These are phyloP conservation scores for Fonsecaea multimorphosa DNA, from an alignment of 2,329 filamentous ascomycete genomes.

Conservation along the genomic window DNA sequence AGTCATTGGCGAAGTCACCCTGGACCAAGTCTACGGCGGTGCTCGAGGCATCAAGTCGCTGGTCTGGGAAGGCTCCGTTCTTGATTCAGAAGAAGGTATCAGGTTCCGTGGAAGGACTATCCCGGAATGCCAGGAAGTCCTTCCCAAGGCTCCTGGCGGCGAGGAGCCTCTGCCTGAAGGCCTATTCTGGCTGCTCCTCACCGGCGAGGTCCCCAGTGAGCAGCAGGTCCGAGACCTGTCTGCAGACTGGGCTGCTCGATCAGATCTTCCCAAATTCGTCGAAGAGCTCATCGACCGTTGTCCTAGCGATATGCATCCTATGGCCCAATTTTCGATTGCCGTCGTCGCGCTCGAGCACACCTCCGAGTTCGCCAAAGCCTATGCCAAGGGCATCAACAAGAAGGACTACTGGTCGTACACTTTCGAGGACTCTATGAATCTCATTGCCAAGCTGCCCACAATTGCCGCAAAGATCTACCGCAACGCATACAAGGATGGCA, in stretches of 20 bases:
- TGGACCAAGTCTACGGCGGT: constrained; percentile 99
- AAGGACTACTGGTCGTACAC: constrained; percentile 99
- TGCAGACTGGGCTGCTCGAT: constrained; percentile 97
- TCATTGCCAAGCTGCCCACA: constrained; percentile 98
- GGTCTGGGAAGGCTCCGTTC: constrained; percentile 98
- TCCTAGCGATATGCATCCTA: constrained; percentile 97
- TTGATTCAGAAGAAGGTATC: constrained; percentile 98
- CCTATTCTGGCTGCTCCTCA: constrained; percentile 99
- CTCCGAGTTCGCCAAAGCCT: constrained; percentile 96
- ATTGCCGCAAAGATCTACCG: constrained; percentile 99
- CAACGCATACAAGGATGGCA: constrained; percentile 99
- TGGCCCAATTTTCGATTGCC: constrained; percentile 98
- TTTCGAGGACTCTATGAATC: constrained; percentile 99
- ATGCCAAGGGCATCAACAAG: constrained; percentile 99
- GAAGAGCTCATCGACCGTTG: constrained; percentile 99
- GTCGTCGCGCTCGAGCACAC: constrained; percentile 98
- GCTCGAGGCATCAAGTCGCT: constrained; percentile 98
- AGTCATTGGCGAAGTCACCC: constrained; percentile 95
- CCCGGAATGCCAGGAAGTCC: constrained; percentile 95
- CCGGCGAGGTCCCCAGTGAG: constrained; percentile 95
- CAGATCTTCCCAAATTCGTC: constrained; percentile 95
- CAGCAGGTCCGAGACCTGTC: constrained; percentile 98
- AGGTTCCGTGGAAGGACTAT: constrained; percentile 99
- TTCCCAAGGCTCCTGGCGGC: constrained; percentile 96
- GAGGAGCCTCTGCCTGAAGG: constrained; percentile 97